Percentiles rank a stretch among this genome's conserved stretches.
These are phyloP conservation scores for Aspergillus floridensis DNA, from an alignment of 2,329 filamentous ascomycete species.

Conservation along the genomic window DNA sequence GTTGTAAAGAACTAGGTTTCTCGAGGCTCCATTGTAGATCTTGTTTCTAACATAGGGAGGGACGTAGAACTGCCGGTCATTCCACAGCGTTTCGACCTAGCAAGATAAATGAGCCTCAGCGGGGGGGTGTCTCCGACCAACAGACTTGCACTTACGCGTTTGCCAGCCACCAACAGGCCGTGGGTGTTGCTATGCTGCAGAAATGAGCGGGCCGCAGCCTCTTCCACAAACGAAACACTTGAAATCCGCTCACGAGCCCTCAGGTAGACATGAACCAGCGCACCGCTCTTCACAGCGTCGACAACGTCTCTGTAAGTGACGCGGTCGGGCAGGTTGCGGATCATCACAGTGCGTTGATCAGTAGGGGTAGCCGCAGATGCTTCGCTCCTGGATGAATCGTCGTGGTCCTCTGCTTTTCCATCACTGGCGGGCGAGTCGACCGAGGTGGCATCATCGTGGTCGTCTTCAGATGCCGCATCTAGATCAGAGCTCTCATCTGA, in stretches of 20 bases:
- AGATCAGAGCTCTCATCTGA: not conserved
- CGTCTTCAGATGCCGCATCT: conserved; percentile 12
- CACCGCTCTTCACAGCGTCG: conserved; percentile 65
- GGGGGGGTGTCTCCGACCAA: not conserved
- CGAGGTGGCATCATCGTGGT: conserved; percentile 24
- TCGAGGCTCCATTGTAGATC: conserved; percentile 64
- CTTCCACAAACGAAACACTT: conserved; percentile 68
- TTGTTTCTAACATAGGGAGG: conserved; percentile 62
- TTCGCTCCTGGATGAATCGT: conserved; percentile 19
- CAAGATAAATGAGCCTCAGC: not conserved
- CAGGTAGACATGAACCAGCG: conserved; percentile 66
- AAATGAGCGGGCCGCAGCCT: conserved; percentile 62
- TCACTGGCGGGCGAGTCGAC: conserved; percentile 24
- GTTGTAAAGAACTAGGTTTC: conserved; percentile 69
- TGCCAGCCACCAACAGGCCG: conserved; percentile 67
- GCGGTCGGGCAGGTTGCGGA: conserved; percentile 61
- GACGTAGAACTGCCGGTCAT: conserved; percentile 67
- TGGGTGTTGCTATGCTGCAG: conserved; percentile 62
- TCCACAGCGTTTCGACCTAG: conserved; percentile 68
- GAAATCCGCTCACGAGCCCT: conserved; percentile 59
- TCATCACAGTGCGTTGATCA: conserved; percentile 47
- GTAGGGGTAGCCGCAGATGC: conserved; percentile 14
- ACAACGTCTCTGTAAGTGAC: conserved; percentile 66
- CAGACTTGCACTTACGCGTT: conserved; percentile 55
- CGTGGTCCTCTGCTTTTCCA: conserved; percentile 24